A percentile compares a stretch with the other conserved stretches of the same genome.
Conservation (phyloP, 2,329 filamentous ascomycete species). For the Fusarium kyushuense region DNA sequence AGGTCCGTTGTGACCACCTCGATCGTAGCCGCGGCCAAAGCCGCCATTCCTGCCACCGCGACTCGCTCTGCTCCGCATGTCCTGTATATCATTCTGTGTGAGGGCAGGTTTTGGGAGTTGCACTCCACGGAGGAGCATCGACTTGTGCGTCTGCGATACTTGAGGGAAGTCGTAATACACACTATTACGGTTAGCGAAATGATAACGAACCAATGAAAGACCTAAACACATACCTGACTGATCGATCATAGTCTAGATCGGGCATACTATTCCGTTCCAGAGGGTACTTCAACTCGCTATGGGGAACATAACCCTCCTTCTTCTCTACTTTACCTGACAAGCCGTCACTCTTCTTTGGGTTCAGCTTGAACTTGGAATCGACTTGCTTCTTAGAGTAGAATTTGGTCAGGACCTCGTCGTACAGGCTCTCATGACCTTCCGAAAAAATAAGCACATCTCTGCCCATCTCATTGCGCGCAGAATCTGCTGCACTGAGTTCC, state of each 20-base stretch:
- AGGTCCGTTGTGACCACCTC: conserved; percentile 49
- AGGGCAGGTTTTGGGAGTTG: conserved; percentile 78
- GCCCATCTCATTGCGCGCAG: conserved; percentile 81
- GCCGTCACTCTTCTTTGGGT: conserved; percentile 80
- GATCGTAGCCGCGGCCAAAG: conserved; percentile 44
- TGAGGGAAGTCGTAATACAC: conserved; percentile 88
- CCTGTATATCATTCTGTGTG: conserved; percentile 79
- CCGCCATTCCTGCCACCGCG: conserved; percentile 56
- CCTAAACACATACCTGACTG: conserved; percentile 74
- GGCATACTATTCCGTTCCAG: conserved; percentile 79
- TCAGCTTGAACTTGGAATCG: conserved; percentile 74
- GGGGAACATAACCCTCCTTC: conserved; percentile 85
- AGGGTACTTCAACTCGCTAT: conserved; percentile 83
- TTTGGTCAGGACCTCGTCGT: conserved; percentile 83
- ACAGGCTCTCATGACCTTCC: conserved; percentile 81
- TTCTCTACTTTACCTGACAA: conserved; percentile 85
- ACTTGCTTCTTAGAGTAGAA: conserved; percentile 94
- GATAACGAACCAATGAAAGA: not conserved
- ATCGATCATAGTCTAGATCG: conserved; percentile 84
- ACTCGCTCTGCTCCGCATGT: conserved; percentile 73
- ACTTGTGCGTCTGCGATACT: conserved; percentile 82
- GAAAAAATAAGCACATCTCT: conserved; percentile 87
- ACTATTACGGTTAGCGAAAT: conserved; percentile 60
- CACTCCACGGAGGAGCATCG: conserved; percentile 89
- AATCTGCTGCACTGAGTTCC: conserved; percentile 80